Base-by-base conservation (phyloP, 345 rosid genomes). In the Anacardium occidentale region DNA sequence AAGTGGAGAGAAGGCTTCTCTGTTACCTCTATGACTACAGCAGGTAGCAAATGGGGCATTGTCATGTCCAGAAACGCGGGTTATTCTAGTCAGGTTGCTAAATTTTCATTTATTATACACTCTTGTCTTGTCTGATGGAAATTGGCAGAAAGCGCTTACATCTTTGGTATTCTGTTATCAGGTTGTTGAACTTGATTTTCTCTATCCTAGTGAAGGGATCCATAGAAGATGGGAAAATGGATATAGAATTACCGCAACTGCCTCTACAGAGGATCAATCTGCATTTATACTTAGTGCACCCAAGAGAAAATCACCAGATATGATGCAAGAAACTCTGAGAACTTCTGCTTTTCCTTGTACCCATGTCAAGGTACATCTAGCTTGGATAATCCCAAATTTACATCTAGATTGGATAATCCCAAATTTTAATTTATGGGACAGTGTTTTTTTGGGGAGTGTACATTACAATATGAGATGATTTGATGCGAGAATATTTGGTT, bases 151-250 rank as follows among this genome's bases (percentile, higher is more conserved):
- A 20, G 25, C 18, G n/a, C 20, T 54, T 21, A 51, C 10, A 66
- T 66, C 52, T 71, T 45, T 12, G 54, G 20, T 25, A 44, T 45
- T 74, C 37, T 77, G 0, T 47, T 70, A n/a, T 48, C 81, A 86
- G 90, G 88, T 83, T 25, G 86, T 82, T 17, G 90, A 86, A 64
- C 82, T 86, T 50, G 90, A 86, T 80, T 84, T 86, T 73, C 83
- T 86, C 6, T 84, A 84, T 74, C 90, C 90, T 3, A 86, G 90
- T 18, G 90, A 86, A 75, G 90, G 90, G 34, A 84, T 86, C 44
- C 90, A 86, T 74, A 74, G 78, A n/a, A 64, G 86, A 42, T 86
- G 90, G 88, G 88, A 82, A 64, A 62, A 65, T 61, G 86, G 90
- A 47, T 86, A 82, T 67, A 85, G 90, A 10, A 84, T 84, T 22